A percentile compares a stretch with the other conserved stretches of the same genome.
Conservation (phyloP, 1,139 yeast genomes). For the Barnettozyma hawaiiensis region DNA sequence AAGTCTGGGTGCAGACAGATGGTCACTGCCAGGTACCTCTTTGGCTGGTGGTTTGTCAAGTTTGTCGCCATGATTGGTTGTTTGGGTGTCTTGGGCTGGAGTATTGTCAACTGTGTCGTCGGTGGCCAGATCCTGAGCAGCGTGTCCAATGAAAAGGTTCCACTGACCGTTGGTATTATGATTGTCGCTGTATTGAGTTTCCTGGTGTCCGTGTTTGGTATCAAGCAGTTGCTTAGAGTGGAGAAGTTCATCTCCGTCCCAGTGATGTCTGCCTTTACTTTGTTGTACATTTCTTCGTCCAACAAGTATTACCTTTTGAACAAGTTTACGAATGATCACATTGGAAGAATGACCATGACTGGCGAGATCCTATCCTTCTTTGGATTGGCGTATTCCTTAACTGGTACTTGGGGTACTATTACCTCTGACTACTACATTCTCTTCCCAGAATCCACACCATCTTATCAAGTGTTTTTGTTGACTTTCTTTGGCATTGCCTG, state of each 20-base stretch:
- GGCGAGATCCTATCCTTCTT: constrained; percentile 76
- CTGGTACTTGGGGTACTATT: constrained; percentile 88
- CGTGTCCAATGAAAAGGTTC: constrained; percentile 56
- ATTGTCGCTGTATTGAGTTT: constrained; percentile 62
- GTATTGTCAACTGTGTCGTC: constrained; percentile 74
- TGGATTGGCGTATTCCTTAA: constrained; percentile 69
- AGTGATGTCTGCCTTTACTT: constrained; percentile 58
- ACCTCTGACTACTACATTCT: constrained; percentile 82
- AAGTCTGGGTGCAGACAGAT: constrained; percentile 82
- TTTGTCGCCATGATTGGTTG: constrained; percentile 63
- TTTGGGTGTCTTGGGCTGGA: constrained; percentile 81
- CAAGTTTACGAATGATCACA: constrained; percentile 28
- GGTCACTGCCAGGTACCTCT: constrained; percentile 73
- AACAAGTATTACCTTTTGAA: constrained; percentile 37
- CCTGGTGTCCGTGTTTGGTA: constrained; percentile 69
- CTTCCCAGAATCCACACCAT: constrained; percentile 70
- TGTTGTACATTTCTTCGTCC: constrained; percentile 65
- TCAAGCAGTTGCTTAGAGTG: constrained; percentile 59
- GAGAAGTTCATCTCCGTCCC: constrained; percentile 70
- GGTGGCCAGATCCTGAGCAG: constrained; percentile 78
- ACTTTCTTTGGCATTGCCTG: constrained; percentile 65
- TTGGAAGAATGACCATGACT: constrained; percentile 37
- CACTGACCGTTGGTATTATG: constrained; percentile 67
- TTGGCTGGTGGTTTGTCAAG: constrained; percentile 82
- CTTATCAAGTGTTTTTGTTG: constrained; percentile 46